phyloP scores from a whole-genome alignment of 345 rosid genomes.

The Citrus sp. region DNA sequence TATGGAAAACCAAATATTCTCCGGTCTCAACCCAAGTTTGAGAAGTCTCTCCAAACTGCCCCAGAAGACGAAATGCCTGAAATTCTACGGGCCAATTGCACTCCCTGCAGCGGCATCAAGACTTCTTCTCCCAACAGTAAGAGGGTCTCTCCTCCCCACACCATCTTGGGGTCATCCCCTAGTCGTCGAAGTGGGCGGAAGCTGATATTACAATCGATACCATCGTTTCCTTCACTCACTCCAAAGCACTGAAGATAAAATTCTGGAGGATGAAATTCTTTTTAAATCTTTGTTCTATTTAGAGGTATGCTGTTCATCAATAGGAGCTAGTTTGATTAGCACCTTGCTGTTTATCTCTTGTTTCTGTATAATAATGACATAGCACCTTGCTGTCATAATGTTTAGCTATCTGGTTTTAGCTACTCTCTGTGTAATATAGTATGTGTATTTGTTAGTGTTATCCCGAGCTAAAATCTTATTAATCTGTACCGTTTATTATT shows the following conservation, averaged over 20 bases:
- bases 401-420: constrained; percentile 9
- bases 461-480: neutral
- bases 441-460: neutral
- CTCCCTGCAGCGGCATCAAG: constrained; percentile 52
- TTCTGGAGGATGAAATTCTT: constrained; percentile 23
- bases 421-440: constrained; percentile 17
- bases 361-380: constrained; percentile 32
- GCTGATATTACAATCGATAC: constrained; percentile 84
- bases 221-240: constrained; percentile 95
- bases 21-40: constrained; percentile 39
- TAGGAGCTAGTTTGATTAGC: neutral
- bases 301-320: constrained; percentile 6
- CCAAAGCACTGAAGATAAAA: constrained; percentile 54
- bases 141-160: constrained; percentile 90
- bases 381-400: constrained; percentile 24
- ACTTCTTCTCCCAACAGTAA: constrained; percentile 84
- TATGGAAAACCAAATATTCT: constrained; percentile 43
- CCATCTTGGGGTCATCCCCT: constrained; percentile 53
- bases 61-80: constrained; percentile 66
- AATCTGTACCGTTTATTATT: no score
- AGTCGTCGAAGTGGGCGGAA: constrained; percentile 73
- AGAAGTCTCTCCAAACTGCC: constrained; percentile 43
- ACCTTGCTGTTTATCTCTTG: neutral
- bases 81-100: constrained; percentile 42
- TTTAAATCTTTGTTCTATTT: constrained; percentile 19